Evolutionary conservation across 2,329 filamentous ascomycete genomes (phyloP), one percentile per base, ranked within the genome.

Genomic region (Atkinsonella hypoxylon): DNA sequence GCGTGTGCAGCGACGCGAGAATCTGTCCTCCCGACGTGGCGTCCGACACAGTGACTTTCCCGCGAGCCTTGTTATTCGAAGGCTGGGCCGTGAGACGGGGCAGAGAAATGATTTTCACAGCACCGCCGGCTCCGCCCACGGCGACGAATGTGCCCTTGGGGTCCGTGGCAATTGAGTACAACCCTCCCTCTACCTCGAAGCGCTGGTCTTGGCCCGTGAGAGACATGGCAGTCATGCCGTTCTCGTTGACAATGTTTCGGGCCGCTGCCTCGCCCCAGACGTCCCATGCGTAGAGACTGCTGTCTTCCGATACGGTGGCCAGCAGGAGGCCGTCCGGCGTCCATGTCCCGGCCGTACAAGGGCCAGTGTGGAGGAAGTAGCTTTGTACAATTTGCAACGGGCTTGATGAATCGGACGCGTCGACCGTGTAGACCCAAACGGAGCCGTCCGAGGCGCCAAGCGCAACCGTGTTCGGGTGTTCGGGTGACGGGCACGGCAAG

Each of bases 381-480:
- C 85, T 85, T 71, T 95, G 88, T 5, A 94, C 77, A 62, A 97
- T 93, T 59, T 84, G 82, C 49, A 97, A 75, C 8, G 87, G 69
- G 61, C 71, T 74, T 47, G 68, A 68, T 34, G 67, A 42, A 55
- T 87, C 82, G 49, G 74, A 73, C 31, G 78, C 71, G 65, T 90
- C 84, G 61, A 97, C 77, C n/a, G 82, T 83, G 71, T 96, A 95
- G 10, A 98, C 85, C 93, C 93, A 98, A 41, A 96, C 89, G 48
- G 84, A 90, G 50, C 93, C 93, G 64, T 98, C 90, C 36, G 79
- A 86, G 34, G 89, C 89, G 51, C 93, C 93, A 8, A 98, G 72
- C 0, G 93, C 93, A 55, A 98, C 64, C 9, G 88, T 82, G 69
- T 96, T 94, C 54, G 85, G 79, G 63, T 87, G 81, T 6, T 74